Conservation (phyloP, 371 early-diverging fungal genomes). For the Mucor saturninus region DNA sequence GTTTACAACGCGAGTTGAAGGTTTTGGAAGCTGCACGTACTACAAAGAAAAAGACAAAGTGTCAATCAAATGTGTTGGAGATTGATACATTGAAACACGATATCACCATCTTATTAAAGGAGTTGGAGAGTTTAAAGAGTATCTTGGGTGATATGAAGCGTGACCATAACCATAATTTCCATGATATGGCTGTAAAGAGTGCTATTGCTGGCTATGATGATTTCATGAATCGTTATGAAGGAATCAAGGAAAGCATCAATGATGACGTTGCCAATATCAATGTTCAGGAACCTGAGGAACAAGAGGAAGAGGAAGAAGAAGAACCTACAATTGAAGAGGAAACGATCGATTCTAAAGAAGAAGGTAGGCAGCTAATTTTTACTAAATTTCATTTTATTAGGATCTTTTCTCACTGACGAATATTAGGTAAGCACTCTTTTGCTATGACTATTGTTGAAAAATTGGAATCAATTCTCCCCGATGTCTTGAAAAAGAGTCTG, state of each 20-base stretch:
- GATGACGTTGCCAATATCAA: constrained; percentile 27
- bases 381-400: not conserved
- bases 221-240: constrained; percentile 48
- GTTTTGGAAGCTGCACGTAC: constrained; percentile 7
- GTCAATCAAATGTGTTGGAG: constrained; percentile 23
- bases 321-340: constrained; percentile 22
- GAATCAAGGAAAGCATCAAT: constrained; percentile 31
- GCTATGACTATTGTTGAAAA: constrained; percentile 19
- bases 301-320: constrained; percentile 23
- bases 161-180: constrained; percentile 77
- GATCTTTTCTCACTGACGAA: not conserved
- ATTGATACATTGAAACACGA: constrained; percentile 41
- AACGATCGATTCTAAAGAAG: not conserved
- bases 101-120: constrained; percentile 36
- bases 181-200: constrained; percentile 75
- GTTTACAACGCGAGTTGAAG: constrained; percentile 30
- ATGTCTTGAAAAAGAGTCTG: constrained; percentile 13
- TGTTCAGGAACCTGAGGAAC: constrained; percentile 11
- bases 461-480: constrained; percentile 28
- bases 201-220: constrained; percentile 69
- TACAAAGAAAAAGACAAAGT: constrained; percentile 11
- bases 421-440: constrained; percentile 21
- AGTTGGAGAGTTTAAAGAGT: constrained; percentile 42
- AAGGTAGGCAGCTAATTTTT: not conserved
- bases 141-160: constrained; percentile 67